These are phyloP conservation scores for Wickerhamomyces hampshirensis DNA, from an alignment of 805 yeast genomes.

Conservation along the genomic window DNA sequence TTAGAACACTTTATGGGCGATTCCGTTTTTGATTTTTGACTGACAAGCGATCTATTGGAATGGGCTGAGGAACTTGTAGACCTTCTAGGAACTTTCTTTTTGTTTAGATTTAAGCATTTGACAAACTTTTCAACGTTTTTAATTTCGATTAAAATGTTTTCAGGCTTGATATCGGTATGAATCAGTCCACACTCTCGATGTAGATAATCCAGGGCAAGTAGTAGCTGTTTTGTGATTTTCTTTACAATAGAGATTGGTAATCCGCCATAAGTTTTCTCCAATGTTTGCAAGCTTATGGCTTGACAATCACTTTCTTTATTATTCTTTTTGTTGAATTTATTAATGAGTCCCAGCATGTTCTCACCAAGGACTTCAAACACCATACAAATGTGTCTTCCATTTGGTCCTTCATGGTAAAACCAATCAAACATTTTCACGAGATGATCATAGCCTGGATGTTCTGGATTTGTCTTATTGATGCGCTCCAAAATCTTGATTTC, in stretches of 20 bases:
- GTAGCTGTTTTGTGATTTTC: constrained; percentile 51
- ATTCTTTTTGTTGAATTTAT: constrained; percentile 30
- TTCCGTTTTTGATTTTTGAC: neutral
- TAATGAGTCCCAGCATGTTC: constrained; percentile 45
- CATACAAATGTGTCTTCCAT: constrained; percentile 63
- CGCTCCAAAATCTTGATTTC: constrained; percentile 48
- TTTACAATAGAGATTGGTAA: constrained; percentile 50
- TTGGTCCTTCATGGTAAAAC: constrained; percentile 53
- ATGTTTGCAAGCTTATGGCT: constrained; percentile 5
- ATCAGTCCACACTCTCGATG: constrained; percentile 61
- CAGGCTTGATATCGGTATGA: constrained; percentile 76
- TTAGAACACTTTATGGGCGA: constrained; percentile 34
- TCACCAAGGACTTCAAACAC: constrained; percentile 64
- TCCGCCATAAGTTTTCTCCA: constrained; percentile 44
- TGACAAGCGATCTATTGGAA: neutral
- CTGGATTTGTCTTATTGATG: constrained; percentile 25
- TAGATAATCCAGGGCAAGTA: constrained; percentile 51
- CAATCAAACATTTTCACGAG: constrained; percentile 51
- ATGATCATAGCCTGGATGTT: constrained; percentile 47
- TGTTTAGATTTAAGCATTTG: constrained; percentile 6
- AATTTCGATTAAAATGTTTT: constrained; percentile 55
- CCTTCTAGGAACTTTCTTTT: constrained; percentile 24
- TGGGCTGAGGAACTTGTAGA: constrained; percentile 4
- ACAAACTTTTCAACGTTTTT: constrained; percentile 50
- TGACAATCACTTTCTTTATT: constrained; percentile 2